Base-by-base conservation (phyloP, 2,329 filamentous ascomycete genomes). In the Ophiostoma sp. region DNA sequence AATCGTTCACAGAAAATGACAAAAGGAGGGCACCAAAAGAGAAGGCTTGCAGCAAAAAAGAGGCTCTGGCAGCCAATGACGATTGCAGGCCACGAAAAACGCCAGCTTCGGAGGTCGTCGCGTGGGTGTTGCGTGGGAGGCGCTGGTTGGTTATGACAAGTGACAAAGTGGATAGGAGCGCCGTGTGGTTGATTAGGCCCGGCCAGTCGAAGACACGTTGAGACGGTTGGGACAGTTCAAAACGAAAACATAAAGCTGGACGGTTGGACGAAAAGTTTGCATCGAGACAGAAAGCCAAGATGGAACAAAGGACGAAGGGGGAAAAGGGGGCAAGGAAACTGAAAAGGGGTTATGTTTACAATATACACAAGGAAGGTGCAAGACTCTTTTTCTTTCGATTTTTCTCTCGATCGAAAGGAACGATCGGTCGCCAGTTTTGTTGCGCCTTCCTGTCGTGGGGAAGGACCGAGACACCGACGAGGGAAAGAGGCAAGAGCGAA, bases 111-210 rank as follows among this genome's bases (percentile, higher is more conserved):
- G 52, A 68, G 42, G 25, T 25, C 45, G 42, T 69, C 63, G 61
- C 63, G 69, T 61, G 70, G 48, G 33, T 63, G 68, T 52, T 66
- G 66, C 55, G 73, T 72, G 70, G 42, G 64, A 39, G 36, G 19
- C 48, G n/a, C 59, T 68, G 73, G 73, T 74, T 74, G 73, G 73
- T 55, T 69, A 59, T 28, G n/a, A 70, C 31, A 45, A 31, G 52
- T 19, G 45, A 52, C 45, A 69, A 33, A 69, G 64, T 69, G 64
- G 64, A 69, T 69, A 69, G 42, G 5, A 19, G 36, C 15, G 4
- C 33, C 48, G 50, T 9, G 66, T 15, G 45, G 3, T 31, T 22
- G 52, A 52, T 31, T 17, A 33, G 11, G 33, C 59, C 59, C 11
- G 2, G 61, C 25, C 42, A 69, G 64, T 50, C 15, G 42, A 9